Percentiles rank a stretch among this genome's conserved stretches.
phyloP scores from a whole-genome alignment of 2,329 filamentous ascomycete species.

The Emmonsiellopsis sp. region DNA sequence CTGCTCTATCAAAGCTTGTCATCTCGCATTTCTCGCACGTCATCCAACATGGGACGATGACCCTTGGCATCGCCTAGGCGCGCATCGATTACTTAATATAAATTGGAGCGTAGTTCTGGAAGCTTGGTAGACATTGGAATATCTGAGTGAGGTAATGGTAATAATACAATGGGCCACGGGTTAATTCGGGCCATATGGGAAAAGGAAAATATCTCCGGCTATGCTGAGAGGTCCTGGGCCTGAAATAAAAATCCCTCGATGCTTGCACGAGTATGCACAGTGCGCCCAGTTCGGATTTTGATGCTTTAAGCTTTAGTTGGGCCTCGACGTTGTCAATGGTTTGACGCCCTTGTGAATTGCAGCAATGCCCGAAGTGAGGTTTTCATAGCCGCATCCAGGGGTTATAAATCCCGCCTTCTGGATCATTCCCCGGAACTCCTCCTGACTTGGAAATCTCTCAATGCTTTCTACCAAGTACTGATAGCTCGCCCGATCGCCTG shows the following conservation, averaged over 20 bases:
- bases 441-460: constrained; percentile 80
- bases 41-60: not conserved
- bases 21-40: not conserved
- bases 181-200: not conserved
- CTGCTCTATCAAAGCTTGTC: not conserved
- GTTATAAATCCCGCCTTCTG: constrained; percentile 69
- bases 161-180: not conserved
- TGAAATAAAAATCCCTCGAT: too few relatives aligned
- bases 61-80: not conserved
- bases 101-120: too few relatives aligned
- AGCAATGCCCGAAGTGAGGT: constrained; percentile 84
- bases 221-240: too few relatives aligned
- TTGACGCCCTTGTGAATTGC: constrained; percentile 97
- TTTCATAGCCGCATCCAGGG: constrained; percentile 75
- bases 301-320: not conserved
- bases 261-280: too few relatives aligned
- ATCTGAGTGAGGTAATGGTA: not conserved
- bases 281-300: too few relatives aligned
- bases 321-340: constrained; percentile 33
- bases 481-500: constrained; percentile 89
- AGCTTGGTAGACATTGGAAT: not conserved
- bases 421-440: constrained; percentile 60
- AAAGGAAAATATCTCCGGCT: not conserved
- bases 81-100: too few relatives aligned
- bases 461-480: constrained; percentile 99